phyloP scores from a whole-genome alignment of 2,329 filamentous ascomycete species.

The Talaromyces piceae region DNA sequence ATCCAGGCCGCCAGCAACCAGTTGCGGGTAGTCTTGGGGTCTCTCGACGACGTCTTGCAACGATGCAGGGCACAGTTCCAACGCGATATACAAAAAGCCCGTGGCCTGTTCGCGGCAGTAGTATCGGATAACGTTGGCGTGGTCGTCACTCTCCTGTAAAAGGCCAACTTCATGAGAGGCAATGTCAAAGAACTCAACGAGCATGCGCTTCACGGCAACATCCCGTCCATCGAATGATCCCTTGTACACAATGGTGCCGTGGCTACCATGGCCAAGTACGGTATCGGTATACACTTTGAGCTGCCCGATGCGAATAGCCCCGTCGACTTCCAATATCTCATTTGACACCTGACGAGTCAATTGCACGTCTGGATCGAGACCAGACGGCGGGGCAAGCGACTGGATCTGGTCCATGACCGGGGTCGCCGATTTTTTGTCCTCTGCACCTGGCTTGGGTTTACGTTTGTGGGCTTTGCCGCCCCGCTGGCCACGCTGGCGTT shows the following conservation, averaged over 20 bases:
- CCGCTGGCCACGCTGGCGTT: slow-evolving; percentile 62
- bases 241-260: slow-evolving; percentile 92
- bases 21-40: slow-evolving; percentile 56
- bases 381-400: slow-evolving; percentile 31
- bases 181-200: slow-evolving; percentile 92
- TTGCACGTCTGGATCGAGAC: slow-evolving; percentile 56
- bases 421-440: slow-evolving; percentile 45
- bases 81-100: slow-evolving; percentile 89
- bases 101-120: slow-evolving; percentile 84
- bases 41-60: slow-evolving; percentile 85
- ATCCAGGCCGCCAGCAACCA: slow-evolving; percentile 62
- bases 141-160: slow-evolving; percentile 86
- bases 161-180: slow-evolving; percentile 89
- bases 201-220: slow-evolving; percentile 93
- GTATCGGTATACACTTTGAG: slow-evolving; percentile 53
- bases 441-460: slow-evolving; percentile 45
- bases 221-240: slow-evolving; percentile 90
- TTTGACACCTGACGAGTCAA: slow-evolving; percentile 48
- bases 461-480: slow-evolving; percentile 61
- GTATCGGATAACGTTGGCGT: slow-evolving; percentile 94
- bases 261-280: slow-evolving; percentile 69
- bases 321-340: slow-evolving; percentile 52
- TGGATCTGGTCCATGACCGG: slow-evolving; percentile 53
- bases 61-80: slow-evolving; percentile 90
- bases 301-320: slow-evolving; percentile 54